phyloP scores from a whole-genome alignment of 129 eudicot genomes.

The Artemisia tridentata region DNA sequence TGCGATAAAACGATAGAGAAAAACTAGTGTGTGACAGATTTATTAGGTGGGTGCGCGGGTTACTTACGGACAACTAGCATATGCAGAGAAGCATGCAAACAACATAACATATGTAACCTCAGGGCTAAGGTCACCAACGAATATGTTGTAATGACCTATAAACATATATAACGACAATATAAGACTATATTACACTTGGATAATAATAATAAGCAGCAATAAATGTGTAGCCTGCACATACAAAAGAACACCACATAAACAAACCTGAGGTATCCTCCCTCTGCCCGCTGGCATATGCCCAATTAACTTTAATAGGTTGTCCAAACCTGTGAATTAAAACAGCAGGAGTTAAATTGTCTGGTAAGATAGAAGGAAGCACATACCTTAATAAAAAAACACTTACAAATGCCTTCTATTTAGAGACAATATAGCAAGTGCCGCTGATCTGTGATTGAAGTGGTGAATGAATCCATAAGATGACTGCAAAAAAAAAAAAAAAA shows the following conservation, averaged over 20 bases:
- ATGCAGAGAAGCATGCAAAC: slow-evolving; percentile 75
- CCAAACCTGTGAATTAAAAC: slow-evolving; percentile 57
- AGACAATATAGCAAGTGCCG: slow-evolving; percentile 67
- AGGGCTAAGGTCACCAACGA: slow-evolving; percentile 36
- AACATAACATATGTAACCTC: slow-evolving; percentile 47
- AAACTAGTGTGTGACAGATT: too few relatives aligned
- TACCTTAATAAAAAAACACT: slow-evolving; percentile 19
- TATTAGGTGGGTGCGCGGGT: neutral
- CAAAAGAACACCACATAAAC: too few relatives aligned
- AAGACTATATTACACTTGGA: too few relatives aligned
- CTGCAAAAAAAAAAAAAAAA: slow-evolving; percentile 34
- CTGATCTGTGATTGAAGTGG: slow-evolving; percentile 76
- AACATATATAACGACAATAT: too few relatives aligned
- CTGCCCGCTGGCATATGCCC: slow-evolving; percentile 84
- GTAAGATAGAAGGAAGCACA: too few relatives aligned
- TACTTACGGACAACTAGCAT: slow-evolving; percentile 76
- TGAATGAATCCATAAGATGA: slow-evolving; percentile 86
- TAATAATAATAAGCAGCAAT: too few relatives aligned
- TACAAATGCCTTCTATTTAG: slow-evolving; percentile 85
- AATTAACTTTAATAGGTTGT: slow-evolving; percentile 81
- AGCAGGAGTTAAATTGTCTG: too few relatives aligned
- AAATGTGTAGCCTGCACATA: too few relatives aligned
- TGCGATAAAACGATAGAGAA: slow-evolving; percentile 5
- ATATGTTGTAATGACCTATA: slow-evolving; percentile 76
- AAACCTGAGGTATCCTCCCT: slow-evolving; percentile 83